Base-by-base conservation (phyloP, 495 filamentous ascomycete genomes). In the Parachaetomium inaequale region DNA sequence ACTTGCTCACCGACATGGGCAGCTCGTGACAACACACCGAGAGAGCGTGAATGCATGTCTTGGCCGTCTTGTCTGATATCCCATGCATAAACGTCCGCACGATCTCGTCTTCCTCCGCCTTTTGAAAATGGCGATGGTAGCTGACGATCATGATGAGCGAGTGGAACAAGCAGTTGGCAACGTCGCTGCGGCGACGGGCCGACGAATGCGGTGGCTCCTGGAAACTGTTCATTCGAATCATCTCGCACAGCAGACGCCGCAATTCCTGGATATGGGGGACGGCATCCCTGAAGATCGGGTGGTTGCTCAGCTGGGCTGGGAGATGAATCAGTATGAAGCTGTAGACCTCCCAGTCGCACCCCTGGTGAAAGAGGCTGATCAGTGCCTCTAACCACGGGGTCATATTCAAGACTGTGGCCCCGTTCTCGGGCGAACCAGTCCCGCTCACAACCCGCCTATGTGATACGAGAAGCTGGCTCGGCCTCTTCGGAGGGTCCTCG, bases 11-110 rank as follows among this genome's bases (percentile, higher is more conserved):
- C 31, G 91, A 91, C 29, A 84, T 78, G 26, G 93, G 92, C 28
- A 96, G 82, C 71, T 99, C 95, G 68, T 96, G 88, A 68, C 92
- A 96, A 74, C 92, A 98, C 45, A 98, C 85, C 2, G 91, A 89
- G 8, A 99, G 79, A 3, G 92, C 94, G 73, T 98, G 93, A 53
- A 99, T 96, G 72, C 94, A 97, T 51, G 85, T 88, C 68, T 90
- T 92, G 28, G 91, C 89, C 23, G 88, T 93, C 63, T 90, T 83
- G 65, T 97, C 93, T 14, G 89, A 85, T 51, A 96, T 86, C 8
- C 92, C 92, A 55, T 86, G 79, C 68, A 92, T 81, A 72, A 99
- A 96, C 0, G 87, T 82, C 52, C 87, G 84, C 8, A 99, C 90
- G 5, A 96, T 86, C 25, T 93, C 91, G 64, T 96, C 93, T 71